phyloP scores from a whole-genome alignment of 805 yeast species.

The Candida silvicultrix region DNA sequence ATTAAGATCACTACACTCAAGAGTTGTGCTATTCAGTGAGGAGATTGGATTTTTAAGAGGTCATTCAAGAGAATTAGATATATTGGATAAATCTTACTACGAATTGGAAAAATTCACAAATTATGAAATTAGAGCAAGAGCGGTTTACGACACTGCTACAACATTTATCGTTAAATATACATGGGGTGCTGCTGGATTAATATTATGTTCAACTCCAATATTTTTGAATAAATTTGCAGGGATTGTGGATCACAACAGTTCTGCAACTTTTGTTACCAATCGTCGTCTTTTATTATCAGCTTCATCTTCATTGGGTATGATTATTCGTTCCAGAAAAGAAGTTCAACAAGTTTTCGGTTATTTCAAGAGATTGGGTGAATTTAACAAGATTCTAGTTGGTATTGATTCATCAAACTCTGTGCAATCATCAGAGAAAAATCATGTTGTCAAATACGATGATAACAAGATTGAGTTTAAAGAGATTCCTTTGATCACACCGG shows the following conservation, averaged over 20 bases:
- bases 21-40: slow-evolving; percentile 71
- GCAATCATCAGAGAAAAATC: slow-evolving; percentile 18
- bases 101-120: slow-evolving; percentile 72
- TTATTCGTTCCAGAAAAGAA: slow-evolving; percentile 79
- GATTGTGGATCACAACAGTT: slow-evolving; percentile 38
- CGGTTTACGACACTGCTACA: slow-evolving; percentile 78
- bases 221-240: slow-evolving; percentile 48
- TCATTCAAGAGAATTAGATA: slow-evolving; percentile 69
- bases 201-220: slow-evolving; percentile 83
- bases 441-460: slow-evolving; percentile 40
- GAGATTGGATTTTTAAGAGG: slow-evolving; percentile 86
- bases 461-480: slow-evolving; percentile 61
- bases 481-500: slow-evolving; percentile 83
- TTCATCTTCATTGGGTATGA: slow-evolving; percentile 81
- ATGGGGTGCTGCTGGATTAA: slow-evolving; percentile 94
- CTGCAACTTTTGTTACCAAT: slow-evolving; percentile 86
- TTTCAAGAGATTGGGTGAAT: slow-evolving; percentile 64
- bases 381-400: slow-evolving; percentile 55
- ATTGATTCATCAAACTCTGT: slow-evolving; percentile 28
- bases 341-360: slow-evolving; percentile 81
- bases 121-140: slow-evolving; percentile 68
- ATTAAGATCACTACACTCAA: slow-evolving; percentile 76
- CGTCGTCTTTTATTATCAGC: slow-evolving; percentile 78
- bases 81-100: slow-evolving; percentile 74
- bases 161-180: slow-evolving; percentile 85